These are phyloP conservation scores for Mycena chlorophos DNA, from an alignment of 768 basidiomycete genomes.

Conservation along the genomic window DNA sequence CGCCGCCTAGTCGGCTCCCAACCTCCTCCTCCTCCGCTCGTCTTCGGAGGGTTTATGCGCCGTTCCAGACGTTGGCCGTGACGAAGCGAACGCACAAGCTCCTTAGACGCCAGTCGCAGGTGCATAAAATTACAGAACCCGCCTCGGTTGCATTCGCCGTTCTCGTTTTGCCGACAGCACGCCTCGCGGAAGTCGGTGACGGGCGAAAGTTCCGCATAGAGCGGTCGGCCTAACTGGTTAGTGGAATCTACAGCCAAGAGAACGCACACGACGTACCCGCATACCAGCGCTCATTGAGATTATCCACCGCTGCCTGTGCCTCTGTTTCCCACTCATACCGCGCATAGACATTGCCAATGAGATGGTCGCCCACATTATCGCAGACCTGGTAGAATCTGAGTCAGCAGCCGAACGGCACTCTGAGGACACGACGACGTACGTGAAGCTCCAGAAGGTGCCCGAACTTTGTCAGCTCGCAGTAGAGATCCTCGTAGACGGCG, in stretches of 20 bases:
- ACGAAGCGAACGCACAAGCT: slow-evolving; percentile 74
- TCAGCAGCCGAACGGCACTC: slow-evolving; percentile 7
- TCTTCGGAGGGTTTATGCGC: slow-evolving; percentile 66
- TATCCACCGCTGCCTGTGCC: slow-evolving; percentile 90
- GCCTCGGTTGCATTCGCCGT: slow-evolving; percentile 96
- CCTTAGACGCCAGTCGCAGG: slow-evolving; percentile 82
- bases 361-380: slow-evolving; percentile 99
- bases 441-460: slow-evolving; percentile 95
- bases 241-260: neutral
- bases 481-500: slow-evolving; percentile 93
- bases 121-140: slow-evolving; percentile 99
- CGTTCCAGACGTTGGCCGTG: slow-evolving; percentile 85
- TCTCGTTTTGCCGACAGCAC: slow-evolving; percentile 98
- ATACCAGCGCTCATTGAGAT: slow-evolving; percentile 96
- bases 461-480: slow-evolving; percentile 92
- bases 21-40: slow-evolving; percentile 67
- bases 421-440: slow-evolving; percentile 45
- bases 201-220: slow-evolving; percentile 96
- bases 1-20: slow-evolving; percentile 82
- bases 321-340: slow-evolving; percentile 99
- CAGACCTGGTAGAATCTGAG: slow-evolving; percentile 61
- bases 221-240: slow-evolving; percentile 67
- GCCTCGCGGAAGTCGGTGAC: slow-evolving; percentile 99
- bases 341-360: slow-evolving; percentile 97
- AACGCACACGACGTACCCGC: slow-evolving; percentile 68